Evolutionary conservation across 2,329 filamentous ascomycete species (phyloP).

Genomic region (Colletotrichum sp.): DNA sequence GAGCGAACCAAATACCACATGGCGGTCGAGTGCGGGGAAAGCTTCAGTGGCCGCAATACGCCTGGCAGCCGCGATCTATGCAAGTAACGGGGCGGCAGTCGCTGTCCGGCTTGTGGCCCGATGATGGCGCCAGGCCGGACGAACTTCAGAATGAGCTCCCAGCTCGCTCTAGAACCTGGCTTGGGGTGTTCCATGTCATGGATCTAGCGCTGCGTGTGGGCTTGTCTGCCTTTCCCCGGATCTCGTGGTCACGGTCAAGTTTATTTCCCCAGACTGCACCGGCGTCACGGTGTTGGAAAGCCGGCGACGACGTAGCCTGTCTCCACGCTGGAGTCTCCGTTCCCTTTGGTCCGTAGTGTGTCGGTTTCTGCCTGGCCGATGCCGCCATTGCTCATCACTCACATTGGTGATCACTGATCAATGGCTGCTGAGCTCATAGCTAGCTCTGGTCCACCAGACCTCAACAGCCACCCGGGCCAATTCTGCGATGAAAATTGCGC

Average conservation of each 20-base stretch:
- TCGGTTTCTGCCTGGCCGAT: background rate
- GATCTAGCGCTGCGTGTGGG: background rate
- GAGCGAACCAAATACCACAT: conserved; percentile 6
- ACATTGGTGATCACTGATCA: background rate
- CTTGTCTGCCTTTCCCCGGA: conserved; percentile 2
- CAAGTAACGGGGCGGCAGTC: background rate
- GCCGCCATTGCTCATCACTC: background rate
- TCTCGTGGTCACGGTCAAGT: background rate
- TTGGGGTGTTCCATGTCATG: background rate
- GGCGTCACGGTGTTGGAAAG: background rate
- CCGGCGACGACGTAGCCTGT: background rate
- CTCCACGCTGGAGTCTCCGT: background rate
- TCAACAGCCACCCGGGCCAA: background rate
- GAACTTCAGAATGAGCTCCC: background rate
- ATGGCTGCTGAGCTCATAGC: background rate
- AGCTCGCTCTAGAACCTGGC: background rate
- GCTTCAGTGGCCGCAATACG: background rate
- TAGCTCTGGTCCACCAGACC: background rate
- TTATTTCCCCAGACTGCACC: conserved; percentile 12
- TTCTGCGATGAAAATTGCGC: background rate
- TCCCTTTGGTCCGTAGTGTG: background rate
- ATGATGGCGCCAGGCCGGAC: conserved; percentile 6
- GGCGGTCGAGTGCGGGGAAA: conserved; percentile 3
- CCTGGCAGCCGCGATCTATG: background rate
- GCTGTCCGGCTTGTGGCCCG: background rate